A percentile compares a stretch with the other conserved stretches of the same genome.
Evolutionary conservation across 139 green algal species (phyloP).

Genomic region (Tetratostichococcus sp.): DNA sequence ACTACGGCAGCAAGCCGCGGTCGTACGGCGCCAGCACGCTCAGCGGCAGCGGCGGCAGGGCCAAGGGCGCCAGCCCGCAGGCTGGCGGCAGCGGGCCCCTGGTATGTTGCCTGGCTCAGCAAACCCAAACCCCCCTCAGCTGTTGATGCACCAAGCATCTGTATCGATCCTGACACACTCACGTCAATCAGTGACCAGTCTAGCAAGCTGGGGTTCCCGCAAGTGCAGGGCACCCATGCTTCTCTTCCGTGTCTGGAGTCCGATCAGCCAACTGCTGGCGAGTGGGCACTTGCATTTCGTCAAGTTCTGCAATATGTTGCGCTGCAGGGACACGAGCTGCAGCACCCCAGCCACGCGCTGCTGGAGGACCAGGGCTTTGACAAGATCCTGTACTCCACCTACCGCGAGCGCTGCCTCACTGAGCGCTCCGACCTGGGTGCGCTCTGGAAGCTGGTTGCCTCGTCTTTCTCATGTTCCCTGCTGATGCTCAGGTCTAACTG

Average conservation of each 20-base stretch:
- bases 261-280: too few relatives aligned
- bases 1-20: constrained; percentile 23
- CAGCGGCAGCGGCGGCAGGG: constrained; percentile 26
- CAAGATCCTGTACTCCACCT: constrained; percentile 88
- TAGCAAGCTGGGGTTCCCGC: too few relatives aligned
- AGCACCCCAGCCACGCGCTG: constrained; percentile 87
- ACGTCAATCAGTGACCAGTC: too few relatives aligned
- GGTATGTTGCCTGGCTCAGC: constrained; percentile 27
- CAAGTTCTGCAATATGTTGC: too few relatives aligned
- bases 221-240: too few relatives aligned
- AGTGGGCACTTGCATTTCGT: too few relatives aligned
- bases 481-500: too few relatives aligned
- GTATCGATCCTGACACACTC: too few relatives aligned
- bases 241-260: too few relatives aligned
- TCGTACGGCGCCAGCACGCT: constrained; percentile 6
- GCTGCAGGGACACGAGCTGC: constrained; percentile 60
- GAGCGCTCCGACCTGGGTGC: constrained; percentile 71
- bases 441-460: too few relatives aligned
- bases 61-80: constrained; percentile 82
- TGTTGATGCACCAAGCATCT: constrained; percentile 30
- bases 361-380: constrained; percentile 93
- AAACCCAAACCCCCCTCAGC: too few relatives aligned
- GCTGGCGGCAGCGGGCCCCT: constrained; percentile 70
- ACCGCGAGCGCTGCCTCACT: constrained; percentile 80
- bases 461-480: too few relatives aligned